Evolutionary conservation across 129 eudicot species (phyloP).

Genomic region (Tagetes patula): DNA sequence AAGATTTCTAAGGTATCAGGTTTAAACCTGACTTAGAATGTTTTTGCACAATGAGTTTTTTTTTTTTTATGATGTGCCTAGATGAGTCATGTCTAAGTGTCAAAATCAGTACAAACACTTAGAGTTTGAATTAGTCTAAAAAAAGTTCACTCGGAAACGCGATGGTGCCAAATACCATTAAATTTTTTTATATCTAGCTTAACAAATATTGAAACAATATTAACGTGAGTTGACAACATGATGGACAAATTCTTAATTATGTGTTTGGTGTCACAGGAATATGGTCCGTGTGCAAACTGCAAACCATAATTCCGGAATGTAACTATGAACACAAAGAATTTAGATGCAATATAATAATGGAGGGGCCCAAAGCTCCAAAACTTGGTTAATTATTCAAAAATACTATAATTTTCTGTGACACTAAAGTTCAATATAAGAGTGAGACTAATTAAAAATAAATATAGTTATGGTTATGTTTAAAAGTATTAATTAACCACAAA

Average conservation of each 20-base stretch:
- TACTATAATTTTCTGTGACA: not conserved
- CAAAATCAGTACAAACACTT: too few species aligned
- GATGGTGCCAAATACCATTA: too few species aligned
- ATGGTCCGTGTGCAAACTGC: not conserved
- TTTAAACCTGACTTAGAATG: too few species aligned
- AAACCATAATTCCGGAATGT: not conserved
- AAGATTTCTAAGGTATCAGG: too few species aligned
- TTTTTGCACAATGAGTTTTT: too few species aligned
- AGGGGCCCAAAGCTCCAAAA: conserved; percentile 1
- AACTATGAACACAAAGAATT: conserved; percentile 10
- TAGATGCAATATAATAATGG: not conserved
- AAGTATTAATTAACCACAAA: not conserved
- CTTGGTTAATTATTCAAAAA: not conserved
- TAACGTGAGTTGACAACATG: not conserved
- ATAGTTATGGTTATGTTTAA: too few species aligned
- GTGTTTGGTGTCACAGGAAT: conserved; percentile 10
- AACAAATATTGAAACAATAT: not conserved
- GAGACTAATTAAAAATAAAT: not conserved
- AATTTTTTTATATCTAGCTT: too few species aligned
- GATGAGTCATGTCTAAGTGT: too few species aligned
- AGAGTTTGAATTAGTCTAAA: too few species aligned
- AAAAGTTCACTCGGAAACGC: not conserved
- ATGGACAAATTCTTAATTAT: not conserved
- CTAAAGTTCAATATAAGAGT: not conserved
- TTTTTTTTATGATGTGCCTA: too few species aligned